phyloP scores from a whole-genome alignment of 352 stramenopile species.

The Globisporangium iwayamae region DNA sequence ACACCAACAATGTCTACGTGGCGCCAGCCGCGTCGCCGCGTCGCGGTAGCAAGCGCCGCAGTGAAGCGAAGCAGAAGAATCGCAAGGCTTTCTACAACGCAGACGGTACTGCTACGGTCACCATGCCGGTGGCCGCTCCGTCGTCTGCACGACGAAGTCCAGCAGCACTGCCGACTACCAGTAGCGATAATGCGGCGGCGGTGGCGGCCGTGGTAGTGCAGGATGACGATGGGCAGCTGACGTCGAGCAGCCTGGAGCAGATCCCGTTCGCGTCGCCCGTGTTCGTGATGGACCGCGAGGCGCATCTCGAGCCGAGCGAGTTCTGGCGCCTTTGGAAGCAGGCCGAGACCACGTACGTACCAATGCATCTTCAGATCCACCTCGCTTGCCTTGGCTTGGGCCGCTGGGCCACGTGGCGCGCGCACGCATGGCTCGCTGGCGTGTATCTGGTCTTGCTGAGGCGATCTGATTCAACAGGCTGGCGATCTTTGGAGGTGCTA shows the following conservation, averaged over 20 bases:
- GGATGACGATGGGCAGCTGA: slow-evolving; percentile 9
- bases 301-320: slow-evolving; percentile 19
- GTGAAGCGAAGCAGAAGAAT: slow-evolving; percentile 13
- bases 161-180: slow-evolving; percentile 6
- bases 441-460: background rate
- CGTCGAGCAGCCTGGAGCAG: slow-evolving; percentile 22
- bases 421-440: background rate
- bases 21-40: slow-evolving; percentile 17
- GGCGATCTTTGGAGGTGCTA: slow-evolving; percentile 10
- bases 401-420: background rate
- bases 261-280: slow-evolving; percentile 63
- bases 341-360: slow-evolving; percentile 58
- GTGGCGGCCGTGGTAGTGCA: background rate
- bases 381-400: background rate
- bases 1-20: slow-evolving; percentile 20
- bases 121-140: background rate
- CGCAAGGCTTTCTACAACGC: slow-evolving; percentile 39
- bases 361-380: background rate
- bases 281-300: slow-evolving; percentile 38
- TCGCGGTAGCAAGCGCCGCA: background rate
- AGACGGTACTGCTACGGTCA: slow-evolving; percentile 29
- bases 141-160: slow-evolving; percentile 7
- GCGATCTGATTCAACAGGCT: slow-evolving; percentile 8
- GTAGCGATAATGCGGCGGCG: slow-evolving; percentile 7
- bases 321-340: slow-evolving; percentile 56